Base-by-base conservation (phyloP, 148 eudicot genomes). In the Rhododendron mucronatum region DNA sequence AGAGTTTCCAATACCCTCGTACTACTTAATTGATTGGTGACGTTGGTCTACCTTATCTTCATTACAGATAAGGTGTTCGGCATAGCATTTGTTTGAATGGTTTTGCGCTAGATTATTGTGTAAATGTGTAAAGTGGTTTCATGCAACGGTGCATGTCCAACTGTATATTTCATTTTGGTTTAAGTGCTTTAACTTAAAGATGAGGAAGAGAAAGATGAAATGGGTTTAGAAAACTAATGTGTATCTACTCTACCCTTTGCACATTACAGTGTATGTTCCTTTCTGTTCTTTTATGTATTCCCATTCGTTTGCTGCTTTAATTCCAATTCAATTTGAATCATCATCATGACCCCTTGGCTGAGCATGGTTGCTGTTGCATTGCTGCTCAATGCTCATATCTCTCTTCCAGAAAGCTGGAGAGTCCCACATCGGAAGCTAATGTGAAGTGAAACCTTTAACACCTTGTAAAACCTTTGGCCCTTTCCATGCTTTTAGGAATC, bases 61-160 rank as follows among this genome's bases (percentile, higher is more conserved):
- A 7, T 65, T 57, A 82, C 39, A 76, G 75, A 44, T 23, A 33
- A 55, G 83, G 51, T 84, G 85, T 57, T 84, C 5, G 33, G 63
- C 67, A 12, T 59, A 53, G 39, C 15, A 16, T 47, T 74, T 74
- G 44, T 15, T 30, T 41, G 33, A 41, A 82, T 30, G 14, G 51
- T 28, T 59, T 61, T 26, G 18, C 12, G 82, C 53, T 47, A 26
- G 30, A 33, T 63, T 47, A 30, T 33, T 53, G 45, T 79, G 59
- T 18, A 80, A 51, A 30, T 80, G 41, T 28, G 5, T 9, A 71
- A 9, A 30, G 21, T 71, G 37, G 57, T 47, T 5, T 48, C 2
- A 2, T 79, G 33, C 33, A 47, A 15, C 18, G 84, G 48, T 80
- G 59, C 82, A 50, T 80, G 20, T 80, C 82, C 63, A 80, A 28